These are phyloP conservation scores for Casuarina equisetifolia DNA, from an alignment of 306 rosid species.

Conservation along the genomic window DNA sequence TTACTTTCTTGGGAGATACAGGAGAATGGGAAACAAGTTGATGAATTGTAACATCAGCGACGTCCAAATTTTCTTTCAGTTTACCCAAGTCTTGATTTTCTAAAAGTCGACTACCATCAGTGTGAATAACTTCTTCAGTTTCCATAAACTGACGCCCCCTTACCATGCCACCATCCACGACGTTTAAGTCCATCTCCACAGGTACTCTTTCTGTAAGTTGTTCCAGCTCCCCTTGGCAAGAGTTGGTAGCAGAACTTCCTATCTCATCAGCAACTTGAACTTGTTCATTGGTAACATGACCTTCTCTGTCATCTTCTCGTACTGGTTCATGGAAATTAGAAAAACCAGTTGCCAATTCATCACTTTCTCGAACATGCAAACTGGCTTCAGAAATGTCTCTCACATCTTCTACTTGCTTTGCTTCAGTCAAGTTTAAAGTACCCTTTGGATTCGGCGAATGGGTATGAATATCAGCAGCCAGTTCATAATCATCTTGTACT, in stretches of 20 bases:
- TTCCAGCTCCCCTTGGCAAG: slow-evolving; percentile 30
- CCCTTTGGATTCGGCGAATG: slow-evolving; percentile 13
- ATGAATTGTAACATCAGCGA: slow-evolving; percentile 27
- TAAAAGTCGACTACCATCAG: slow-evolving; percentile 25
- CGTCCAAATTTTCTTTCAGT: slow-evolving; percentile 37
- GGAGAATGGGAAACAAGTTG: slow-evolving; percentile 30
- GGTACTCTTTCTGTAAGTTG: slow-evolving; percentile 33
- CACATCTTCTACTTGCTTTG: slow-evolving; percentile 34
- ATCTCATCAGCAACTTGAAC: slow-evolving; percentile 30
- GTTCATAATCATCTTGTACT: slow-evolving; percentile 31
- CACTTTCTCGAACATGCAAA: slow-evolving; percentile 44
- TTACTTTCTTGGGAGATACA: slow-evolving; percentile 31
- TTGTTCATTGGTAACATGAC: slow-evolving; percentile 29
- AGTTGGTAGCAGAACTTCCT: slow-evolving; percentile 18
- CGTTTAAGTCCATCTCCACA: slow-evolving; percentile 20
- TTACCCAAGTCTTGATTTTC: slow-evolving; percentile 31
- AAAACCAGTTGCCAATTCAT: slow-evolving; percentile 26
- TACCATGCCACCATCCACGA: slow-evolving; percentile 24
- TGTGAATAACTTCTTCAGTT: slow-evolving; percentile 30
- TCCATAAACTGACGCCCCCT: slow-evolving; percentile 16
- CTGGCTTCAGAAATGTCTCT: slow-evolving; percentile 46
- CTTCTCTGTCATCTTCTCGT: slow-evolving; percentile 29
- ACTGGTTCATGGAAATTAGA: slow-evolving; percentile 18
- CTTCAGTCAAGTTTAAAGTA: slow-evolving; percentile 19
- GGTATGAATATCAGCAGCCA: slow-evolving; percentile 19